Evolutionary conservation across 495 filamentous ascomycete species (phyloP).

Genomic region (Hyphodiscus hymeniophilus): DNA sequence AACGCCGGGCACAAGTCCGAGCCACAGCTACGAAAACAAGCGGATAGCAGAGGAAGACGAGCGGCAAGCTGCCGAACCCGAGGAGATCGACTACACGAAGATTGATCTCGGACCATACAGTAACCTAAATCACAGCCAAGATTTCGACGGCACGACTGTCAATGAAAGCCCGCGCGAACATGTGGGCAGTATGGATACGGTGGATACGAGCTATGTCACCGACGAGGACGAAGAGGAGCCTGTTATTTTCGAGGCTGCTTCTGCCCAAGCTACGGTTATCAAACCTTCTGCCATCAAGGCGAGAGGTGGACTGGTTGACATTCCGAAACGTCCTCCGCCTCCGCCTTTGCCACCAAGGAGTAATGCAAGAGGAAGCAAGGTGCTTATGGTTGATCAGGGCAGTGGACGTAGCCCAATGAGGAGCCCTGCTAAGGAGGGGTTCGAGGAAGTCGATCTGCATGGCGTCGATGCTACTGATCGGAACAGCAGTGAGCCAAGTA

Average conservation of each 20-base stretch:
- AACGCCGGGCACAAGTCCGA: conserved; percentile 40
- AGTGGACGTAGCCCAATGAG: conserved; percentile 7
- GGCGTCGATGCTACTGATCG: neutral
- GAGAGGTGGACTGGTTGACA: conserved; percentile 58
- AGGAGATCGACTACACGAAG: conserved; percentile 46
- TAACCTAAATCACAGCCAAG: conserved; percentile 19
- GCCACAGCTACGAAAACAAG: conserved; percentile 29
- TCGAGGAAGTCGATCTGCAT: conserved; percentile 19
- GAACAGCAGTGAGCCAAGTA: neutral
- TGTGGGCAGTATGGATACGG: conserved; percentile 8
- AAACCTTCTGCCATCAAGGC: conserved; percentile 36
- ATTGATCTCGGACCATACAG: conserved; percentile 39
- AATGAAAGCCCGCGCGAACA: conserved; percentile 13
- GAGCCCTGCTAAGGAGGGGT: conserved; percentile 9
- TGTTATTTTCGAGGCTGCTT: conserved; percentile 43
- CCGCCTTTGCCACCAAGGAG: conserved; percentile 30
- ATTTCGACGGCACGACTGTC: conserved; percentile 18
- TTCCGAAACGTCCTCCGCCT: conserved; percentile 62
- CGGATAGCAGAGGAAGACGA: conserved; percentile 21
- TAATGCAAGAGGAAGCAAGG: conserved; percentile 10
- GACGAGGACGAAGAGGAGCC: conserved; percentile 40
- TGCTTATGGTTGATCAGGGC: conserved; percentile 16
- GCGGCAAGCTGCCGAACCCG: conserved; percentile 19
- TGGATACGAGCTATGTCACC: conserved; percentile 19
- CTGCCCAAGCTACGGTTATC: conserved; percentile 41